phyloP scores from a whole-genome alignment of 2,329 filamentous ascomycete genomes.

The Paecilomyces formosus region DNA sequence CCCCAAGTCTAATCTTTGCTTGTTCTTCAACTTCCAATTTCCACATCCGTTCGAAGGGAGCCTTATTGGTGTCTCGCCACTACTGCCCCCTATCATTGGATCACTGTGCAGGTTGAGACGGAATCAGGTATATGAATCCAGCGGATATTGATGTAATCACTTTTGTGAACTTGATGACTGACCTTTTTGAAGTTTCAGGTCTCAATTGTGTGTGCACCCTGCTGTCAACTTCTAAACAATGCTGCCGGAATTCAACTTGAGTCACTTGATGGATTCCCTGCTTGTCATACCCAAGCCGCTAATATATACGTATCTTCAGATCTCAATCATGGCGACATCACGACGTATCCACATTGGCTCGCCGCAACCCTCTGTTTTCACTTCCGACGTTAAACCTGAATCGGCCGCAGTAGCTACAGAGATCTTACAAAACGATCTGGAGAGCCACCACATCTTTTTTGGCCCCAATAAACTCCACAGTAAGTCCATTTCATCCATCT shows the following conservation, averaged over 20 bases:
- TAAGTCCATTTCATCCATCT: slow-evolving; percentile 11
- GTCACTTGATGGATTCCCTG: background rate
- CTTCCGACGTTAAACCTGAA: slow-evolving; percentile 43
- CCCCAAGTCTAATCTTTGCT: background rate
- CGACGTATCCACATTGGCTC: slow-evolving; percentile 39
- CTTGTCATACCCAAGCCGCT: background rate
- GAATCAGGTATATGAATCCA: background rate
- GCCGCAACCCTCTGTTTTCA: slow-evolving; percentile 40
- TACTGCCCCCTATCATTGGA: background rate
- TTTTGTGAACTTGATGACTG: background rate
- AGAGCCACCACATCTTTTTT: slow-evolving; percentile 70
- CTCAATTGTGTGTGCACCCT: background rate
- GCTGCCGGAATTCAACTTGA: too few species aligned
- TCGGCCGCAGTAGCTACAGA: slow-evolving; percentile 57
- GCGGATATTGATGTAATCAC: background rate
- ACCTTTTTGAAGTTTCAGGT: background rate
- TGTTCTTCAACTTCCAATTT: background rate
- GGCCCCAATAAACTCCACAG: slow-evolving; percentile 67
- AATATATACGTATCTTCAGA: background rate
- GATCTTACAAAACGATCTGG: slow-evolving; percentile 69
- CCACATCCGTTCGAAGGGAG: background rate
- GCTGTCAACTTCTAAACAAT: background rate
- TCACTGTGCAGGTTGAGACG: background rate
- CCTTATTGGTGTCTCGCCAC: background rate
- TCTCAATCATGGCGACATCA: slow-evolving; percentile 40